These are phyloP conservation scores for Entonaema liquescens DNA, from an alignment of 495 filamentous ascomycete species.

Conservation along the genomic window DNA sequence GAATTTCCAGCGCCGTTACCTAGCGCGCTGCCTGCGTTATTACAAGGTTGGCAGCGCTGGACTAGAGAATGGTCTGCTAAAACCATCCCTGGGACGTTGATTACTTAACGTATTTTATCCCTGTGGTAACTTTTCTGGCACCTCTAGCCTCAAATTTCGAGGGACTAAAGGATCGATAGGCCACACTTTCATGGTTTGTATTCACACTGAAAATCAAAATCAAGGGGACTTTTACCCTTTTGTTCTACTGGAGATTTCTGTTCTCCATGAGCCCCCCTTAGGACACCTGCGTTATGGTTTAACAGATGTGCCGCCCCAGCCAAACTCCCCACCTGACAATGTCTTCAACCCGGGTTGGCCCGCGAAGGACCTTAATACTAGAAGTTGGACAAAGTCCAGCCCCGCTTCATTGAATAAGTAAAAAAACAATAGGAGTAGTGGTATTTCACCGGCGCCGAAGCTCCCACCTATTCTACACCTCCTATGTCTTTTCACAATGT, in stretches of 20 bases:
- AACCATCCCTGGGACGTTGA: conserved; percentile 1
- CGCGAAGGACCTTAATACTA: conserved; percentile 13
- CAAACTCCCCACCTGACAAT: conserved; percentile 14
- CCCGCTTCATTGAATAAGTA: conserved; percentile 14
- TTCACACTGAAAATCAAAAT: conserved; percentile 15
- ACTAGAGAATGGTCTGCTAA: background rate
- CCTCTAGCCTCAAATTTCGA: conserved; percentile 14
- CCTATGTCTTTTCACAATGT: conserved; percentile 15
- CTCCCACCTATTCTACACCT: conserved; percentile 14
- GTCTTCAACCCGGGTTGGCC: conserved; percentile 11
- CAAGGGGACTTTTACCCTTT: conserved; percentile 11
- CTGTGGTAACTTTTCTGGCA: conserved; percentile 13
- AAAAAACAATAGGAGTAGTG: conserved; percentile 15
- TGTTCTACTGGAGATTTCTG: conserved; percentile 15
- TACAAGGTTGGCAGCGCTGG: background rate
- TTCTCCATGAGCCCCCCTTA: conserved; percentile 7
- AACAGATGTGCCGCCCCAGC: conserved; percentile 13
- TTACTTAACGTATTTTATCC: background rate
- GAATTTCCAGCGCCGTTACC: background rate
- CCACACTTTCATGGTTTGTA: conserved; percentile 15
- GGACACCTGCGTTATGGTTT: conserved; percentile 14
- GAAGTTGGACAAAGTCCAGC: conserved; percentile 13
- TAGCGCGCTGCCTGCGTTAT: background rate
- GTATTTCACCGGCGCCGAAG: conserved; percentile 12
- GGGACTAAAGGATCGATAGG: conserved; percentile 14